Percentiles rank a stretch among this genome's conserved stretches.
Conservation (phyloP, 1,284 basidiomycete genomes). For the Cryptococcus sp. region DNA sequence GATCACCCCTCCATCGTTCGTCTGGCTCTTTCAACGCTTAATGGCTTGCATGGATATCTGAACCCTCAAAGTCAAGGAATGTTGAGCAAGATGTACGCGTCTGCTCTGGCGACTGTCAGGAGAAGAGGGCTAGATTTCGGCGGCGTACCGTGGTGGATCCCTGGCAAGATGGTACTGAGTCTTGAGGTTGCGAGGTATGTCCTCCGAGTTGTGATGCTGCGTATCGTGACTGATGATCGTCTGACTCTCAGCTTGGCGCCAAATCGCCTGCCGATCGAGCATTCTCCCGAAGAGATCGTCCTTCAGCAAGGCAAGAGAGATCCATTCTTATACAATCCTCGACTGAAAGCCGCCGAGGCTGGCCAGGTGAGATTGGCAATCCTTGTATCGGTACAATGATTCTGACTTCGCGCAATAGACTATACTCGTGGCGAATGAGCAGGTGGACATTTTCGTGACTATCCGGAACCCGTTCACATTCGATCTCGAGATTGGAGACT, state of each 20-base stretch:
- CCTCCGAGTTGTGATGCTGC: constrained; percentile 3
- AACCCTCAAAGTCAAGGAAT: constrained; percentile 72
- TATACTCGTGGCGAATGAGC: constrained; percentile 79
- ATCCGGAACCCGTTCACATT: constrained; percentile 90
- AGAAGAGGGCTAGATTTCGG: constrained; percentile 69
- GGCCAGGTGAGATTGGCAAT: constrained; percentile 60
- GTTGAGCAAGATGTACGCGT: constrained; percentile 68
- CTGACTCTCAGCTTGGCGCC: constrained; percentile 63
- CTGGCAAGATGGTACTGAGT: constrained; percentile 72
- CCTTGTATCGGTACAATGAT: constrained; percentile 18
- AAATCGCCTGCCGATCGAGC: constrained; percentile 72
- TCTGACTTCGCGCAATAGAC: constrained; percentile 54
- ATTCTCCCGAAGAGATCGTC: constrained; percentile 51
- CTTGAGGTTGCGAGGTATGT: constrained; percentile 71
- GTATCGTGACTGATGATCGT: neutral
- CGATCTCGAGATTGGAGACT: constrained; percentile 78
- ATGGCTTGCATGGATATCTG: constrained; percentile 66
- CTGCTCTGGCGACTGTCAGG: constrained; percentile 69
- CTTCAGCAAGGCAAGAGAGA: constrained; percentile 57
- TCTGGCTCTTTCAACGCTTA: constrained; percentile 66
- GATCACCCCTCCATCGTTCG: constrained; percentile 37
- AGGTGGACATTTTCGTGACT: constrained; percentile 75
- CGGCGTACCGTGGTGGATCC: constrained; percentile 74
- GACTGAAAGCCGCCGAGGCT: constrained; percentile 59
- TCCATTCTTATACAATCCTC: constrained; percentile 86